A percentile compares a stretch with the other conserved stretches of the same genome.
phyloP scores from a whole-genome alignment of 176 grass and related monocot genomes.

The Musa acuminata region DNA sequence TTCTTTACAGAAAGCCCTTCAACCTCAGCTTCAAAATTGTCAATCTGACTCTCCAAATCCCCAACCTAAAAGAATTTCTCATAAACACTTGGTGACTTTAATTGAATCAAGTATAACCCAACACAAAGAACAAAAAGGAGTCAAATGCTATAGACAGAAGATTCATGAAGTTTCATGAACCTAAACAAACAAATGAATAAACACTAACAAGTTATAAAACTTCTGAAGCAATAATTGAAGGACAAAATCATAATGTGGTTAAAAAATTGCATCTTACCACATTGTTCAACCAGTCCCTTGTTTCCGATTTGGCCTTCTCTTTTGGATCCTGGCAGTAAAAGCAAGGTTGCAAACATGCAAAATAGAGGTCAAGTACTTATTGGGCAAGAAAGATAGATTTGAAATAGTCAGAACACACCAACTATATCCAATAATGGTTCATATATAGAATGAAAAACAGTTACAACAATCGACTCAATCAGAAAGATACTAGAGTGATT shows the following conservation, averaged over 20 bases:
- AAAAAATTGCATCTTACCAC: slow-evolving; percentile 49
- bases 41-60: slow-evolving; percentile 94
- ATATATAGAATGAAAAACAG: neutral
- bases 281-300: slow-evolving; percentile 94
- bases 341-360: neutral
- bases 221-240: neutral
- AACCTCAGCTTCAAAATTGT: slow-evolving; percentile 93
- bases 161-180: neutral
- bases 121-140: slow-evolving; percentile 22
- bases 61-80: slow-evolving; percentile 51
- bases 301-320: slow-evolving; percentile 98
- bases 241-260: neutral
- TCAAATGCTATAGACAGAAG: neutral
- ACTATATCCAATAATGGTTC: neutral
- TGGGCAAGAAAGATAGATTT: neutral
- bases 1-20: slow-evolving; percentile 98
- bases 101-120: neutral
- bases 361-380: slow-evolving; percentile 5
- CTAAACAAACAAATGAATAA: neutral
- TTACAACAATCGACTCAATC: too few relatives aligned
- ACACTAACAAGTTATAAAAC: neutral
- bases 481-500: too few relatives aligned
- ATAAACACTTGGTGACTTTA: neutral
- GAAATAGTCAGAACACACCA: neutral
- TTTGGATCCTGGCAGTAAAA: slow-evolving; percentile 58